These are phyloP conservation scores for Blumeriella jaapii DNA, from an alignment of 2,329 filamentous ascomycete genomes.

Conservation along the genomic window DNA sequence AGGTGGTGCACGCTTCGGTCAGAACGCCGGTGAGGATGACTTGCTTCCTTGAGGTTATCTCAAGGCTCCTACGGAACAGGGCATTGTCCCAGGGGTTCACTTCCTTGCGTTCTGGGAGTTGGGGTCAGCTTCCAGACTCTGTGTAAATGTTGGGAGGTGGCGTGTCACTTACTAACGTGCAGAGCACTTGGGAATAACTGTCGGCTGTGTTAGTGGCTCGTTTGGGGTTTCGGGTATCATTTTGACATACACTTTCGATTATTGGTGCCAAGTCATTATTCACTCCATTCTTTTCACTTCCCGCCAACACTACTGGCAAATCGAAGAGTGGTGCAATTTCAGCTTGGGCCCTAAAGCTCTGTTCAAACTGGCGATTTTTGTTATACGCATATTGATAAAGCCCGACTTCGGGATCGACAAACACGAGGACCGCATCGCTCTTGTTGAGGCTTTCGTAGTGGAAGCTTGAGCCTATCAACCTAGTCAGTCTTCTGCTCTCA, in stretches of 20 bases:
- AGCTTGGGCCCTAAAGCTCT: too few species aligned
- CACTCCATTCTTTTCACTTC: constrained; percentile 47
- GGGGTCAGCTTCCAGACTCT: constrained; percentile 17
- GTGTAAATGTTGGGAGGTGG: neutral
- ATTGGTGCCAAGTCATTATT: neutral
- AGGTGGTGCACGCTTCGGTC: constrained; percentile 66
- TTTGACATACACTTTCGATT: neutral
- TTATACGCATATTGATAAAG: constrained; percentile 49
- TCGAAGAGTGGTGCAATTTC: constrained; percentile 54
- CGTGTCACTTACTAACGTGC: too few species aligned
- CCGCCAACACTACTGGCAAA: constrained; percentile 58
- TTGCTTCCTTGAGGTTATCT: constrained; percentile 54
- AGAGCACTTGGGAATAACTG: neutral
- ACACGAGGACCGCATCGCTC: constrained; percentile 37
- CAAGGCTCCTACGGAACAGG: constrained; percentile 54
- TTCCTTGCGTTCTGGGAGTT: constrained; percentile 31
- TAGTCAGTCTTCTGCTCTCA: too few species aligned
- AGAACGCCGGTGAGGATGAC: constrained; percentile 62
- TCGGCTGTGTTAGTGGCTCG: neutral
- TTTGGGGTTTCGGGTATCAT: neutral
- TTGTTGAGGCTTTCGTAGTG: constrained; percentile 28
- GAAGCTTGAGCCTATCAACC: constrained; percentile 14
- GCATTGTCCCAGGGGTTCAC: constrained; percentile 69
- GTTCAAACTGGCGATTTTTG: constrained; percentile 53
- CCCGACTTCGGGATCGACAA: constrained; percentile 49